Conservation (phyloP, 1,284 basidiomycete species). For the Lentinula novae-zelandiae region DNA sequence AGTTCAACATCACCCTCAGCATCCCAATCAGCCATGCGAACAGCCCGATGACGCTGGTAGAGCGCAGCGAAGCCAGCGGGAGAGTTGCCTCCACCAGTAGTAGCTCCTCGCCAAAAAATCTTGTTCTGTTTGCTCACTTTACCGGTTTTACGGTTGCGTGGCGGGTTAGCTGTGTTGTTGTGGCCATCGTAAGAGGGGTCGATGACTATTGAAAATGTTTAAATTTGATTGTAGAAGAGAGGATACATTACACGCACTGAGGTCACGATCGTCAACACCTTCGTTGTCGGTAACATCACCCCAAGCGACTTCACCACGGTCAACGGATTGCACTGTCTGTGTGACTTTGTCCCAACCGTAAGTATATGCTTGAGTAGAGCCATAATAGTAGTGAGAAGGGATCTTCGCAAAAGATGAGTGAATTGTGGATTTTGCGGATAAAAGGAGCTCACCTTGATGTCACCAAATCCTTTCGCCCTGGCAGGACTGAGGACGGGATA, state of each 20-base stretch:
- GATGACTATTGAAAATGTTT: not conserved
- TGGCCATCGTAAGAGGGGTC: slow-evolving; percentile 1
- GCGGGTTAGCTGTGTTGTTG: not conserved
- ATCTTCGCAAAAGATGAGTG: slow-evolving; percentile 34
- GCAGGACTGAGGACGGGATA: slow-evolving; percentile 92
- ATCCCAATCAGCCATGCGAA: slow-evolving; percentile 56
- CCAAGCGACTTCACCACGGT: slow-evolving; percentile 84
- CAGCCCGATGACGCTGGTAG: slow-evolving; percentile 89
- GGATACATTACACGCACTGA: not conserved
- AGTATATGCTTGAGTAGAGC: slow-evolving; percentile 76
- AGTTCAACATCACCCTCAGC: not conserved
- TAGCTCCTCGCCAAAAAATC: slow-evolving; percentile 87
- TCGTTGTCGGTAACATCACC: slow-evolving; percentile 31
- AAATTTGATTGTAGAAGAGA: not conserved
- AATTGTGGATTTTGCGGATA: not conserved
- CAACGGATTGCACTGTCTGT: slow-evolving; percentile 63
- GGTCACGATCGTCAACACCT: not conserved
- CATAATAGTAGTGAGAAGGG: slow-evolving; percentile 93
- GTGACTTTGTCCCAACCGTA: slow-evolving; percentile 87
- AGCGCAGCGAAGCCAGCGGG: slow-evolving; percentile 80
- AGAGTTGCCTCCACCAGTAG: slow-evolving; percentile 86
- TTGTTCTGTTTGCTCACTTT: not conserved
- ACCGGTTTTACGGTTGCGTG: not conserved
- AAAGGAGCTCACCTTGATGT: slow-evolving; percentile 51
- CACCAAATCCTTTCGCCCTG: slow-evolving; percentile 77